Evolutionary conservation across 768 basidiomycete genomes (phyloP), one percentile per base, ranked within the genome.

Genomic region (Amanita brunnescens): DNA sequence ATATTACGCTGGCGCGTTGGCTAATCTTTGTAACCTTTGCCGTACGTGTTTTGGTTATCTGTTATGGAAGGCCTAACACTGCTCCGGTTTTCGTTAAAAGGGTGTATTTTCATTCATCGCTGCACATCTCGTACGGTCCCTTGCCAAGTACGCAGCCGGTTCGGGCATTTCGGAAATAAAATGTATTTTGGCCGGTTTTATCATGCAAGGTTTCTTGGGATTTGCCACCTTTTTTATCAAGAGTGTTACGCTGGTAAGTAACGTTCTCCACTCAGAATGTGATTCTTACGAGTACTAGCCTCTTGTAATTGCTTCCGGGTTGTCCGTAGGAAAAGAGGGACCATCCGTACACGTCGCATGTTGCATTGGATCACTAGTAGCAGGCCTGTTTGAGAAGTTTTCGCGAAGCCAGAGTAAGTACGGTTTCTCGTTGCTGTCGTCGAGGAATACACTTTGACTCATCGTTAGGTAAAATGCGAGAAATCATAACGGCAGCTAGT

Each of bases 131-230:
- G 96, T 98, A 50, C 78, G 80, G 48, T 82, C 81, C 7, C 80
- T 94, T 60, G 94, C 95, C 7, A 93, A 84, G 49, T 95, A 95
- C 66, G 94, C 96, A 12, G 96, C 96, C 16, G 94, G 96, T 5
- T 97, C 94, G 53, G 96, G 96, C 46, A 98, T 99, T 43, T 91
- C 94, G 18, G 96, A 99, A 67, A 97, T 99, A 68, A 99, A 98
- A 62, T 96, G 92, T 63, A 97, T 98, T 58, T 72, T 99, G 26
- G 91, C 90, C 7, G 96, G 96, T 3, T 99, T 99, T 69, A 77
- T 94, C 58, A 97, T 99, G 88, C 85, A 96, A 65, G 92, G 93
- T 0, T 99, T 87, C 67, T 76, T 98, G 32, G 87, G 91, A 12
- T 82, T 86, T 54, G 81, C 85, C 63, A 98, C 96, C 1, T 86